Evolutionary conservation across 371 early-diverging fungal species (phyloP).

Genomic region (Zychaea mexicana): DNA sequence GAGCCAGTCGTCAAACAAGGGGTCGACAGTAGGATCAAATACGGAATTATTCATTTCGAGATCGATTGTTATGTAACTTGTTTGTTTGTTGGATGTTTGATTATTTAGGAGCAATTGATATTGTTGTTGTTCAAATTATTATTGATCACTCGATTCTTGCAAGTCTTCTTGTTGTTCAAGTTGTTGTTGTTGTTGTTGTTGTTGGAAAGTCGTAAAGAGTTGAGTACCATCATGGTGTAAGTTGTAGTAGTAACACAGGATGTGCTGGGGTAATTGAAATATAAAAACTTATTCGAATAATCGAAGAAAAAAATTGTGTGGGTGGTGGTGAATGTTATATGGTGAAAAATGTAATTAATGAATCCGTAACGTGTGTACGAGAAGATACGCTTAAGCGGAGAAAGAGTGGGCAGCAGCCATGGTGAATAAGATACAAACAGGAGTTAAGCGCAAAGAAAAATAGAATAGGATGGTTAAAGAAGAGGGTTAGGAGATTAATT

Average conservation of each 20-base stretch:
- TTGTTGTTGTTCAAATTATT: slow-evolving; percentile 1
- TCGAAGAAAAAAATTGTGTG: not conserved
- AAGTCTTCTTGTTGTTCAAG: slow-evolving; percentile 7
- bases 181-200: not conserved
- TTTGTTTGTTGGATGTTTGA: not conserved
- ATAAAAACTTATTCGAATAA: not conserved
- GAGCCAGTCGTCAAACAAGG: slow-evolving; percentile 18
- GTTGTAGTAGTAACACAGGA: not conserved
- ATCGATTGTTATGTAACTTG: no score
- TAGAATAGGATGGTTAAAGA: not conserved
- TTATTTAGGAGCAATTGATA: not conserved
- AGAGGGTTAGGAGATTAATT: not conserved
- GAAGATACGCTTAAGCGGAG: slow-evolving; percentile 3
- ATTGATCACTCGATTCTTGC: not conserved
- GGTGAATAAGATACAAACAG: not conserved
- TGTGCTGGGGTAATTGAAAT: not conserved
- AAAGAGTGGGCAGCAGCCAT: slow-evolving; percentile 3
- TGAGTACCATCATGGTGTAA: slow-evolving; percentile 2
- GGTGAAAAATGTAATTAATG: slow-evolving; percentile 1
- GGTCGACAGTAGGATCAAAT: slow-evolving; percentile 8
- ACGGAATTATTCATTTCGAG: not conserved
- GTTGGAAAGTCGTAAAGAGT: slow-evolving; percentile 2
- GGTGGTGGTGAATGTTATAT: not conserved
- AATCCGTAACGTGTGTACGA: slow-evolving; percentile 2
- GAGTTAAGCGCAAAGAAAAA: not conserved